phyloP scores from a whole-genome alignment of 2,329 filamentous ascomycete species.

The Atkinsonella texensis region DNA sequence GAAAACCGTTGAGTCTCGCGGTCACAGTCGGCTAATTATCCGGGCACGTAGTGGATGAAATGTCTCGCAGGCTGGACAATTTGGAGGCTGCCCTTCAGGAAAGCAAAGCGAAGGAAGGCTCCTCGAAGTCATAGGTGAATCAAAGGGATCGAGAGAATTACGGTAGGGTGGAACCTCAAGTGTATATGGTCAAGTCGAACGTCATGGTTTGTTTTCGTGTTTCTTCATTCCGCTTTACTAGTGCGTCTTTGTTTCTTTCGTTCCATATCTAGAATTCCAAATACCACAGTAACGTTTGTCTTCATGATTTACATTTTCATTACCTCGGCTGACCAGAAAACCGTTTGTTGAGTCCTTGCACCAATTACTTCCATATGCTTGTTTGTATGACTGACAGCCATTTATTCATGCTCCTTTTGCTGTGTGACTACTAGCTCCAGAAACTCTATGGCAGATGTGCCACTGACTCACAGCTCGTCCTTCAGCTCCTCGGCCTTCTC shows the following conservation, averaged over 20 bases:
- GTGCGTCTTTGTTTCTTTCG: neutral
- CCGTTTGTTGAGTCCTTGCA: neutral
- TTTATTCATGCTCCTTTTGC: neutral
- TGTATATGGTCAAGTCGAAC: neutral
- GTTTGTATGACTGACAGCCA: neutral
- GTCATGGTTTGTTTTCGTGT: neutral
- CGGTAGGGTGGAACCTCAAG: neutral
- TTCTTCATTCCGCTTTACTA: neutral
- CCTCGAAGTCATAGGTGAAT: conserved; percentile 21
- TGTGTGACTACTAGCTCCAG: neutral
- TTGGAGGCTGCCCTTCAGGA: conserved; percentile 62
- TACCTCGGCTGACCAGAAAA: neutral
- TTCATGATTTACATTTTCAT: no score
- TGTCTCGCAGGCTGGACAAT: conserved; percentile 75
- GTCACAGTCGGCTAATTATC: conserved; percentile 8
- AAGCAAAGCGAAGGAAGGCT: conserved; percentile 33
- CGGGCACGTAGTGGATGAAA: conserved; percentile 69
- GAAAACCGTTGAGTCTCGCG: neutral
- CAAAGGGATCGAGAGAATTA: no score
- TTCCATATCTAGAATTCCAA: neutral
- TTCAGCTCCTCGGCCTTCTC: conserved; percentile 40
- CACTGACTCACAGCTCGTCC: conserved; percentile 27
- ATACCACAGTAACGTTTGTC: no score
- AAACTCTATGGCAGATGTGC: conserved; percentile 1
- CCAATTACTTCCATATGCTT: neutral